Percentiles rank a stretch among this genome's conserved stretches.
Evolutionary conservation across 1,284 basidiomycete genomes (phyloP).

Genomic region (Coniophora puteana): DNA sequence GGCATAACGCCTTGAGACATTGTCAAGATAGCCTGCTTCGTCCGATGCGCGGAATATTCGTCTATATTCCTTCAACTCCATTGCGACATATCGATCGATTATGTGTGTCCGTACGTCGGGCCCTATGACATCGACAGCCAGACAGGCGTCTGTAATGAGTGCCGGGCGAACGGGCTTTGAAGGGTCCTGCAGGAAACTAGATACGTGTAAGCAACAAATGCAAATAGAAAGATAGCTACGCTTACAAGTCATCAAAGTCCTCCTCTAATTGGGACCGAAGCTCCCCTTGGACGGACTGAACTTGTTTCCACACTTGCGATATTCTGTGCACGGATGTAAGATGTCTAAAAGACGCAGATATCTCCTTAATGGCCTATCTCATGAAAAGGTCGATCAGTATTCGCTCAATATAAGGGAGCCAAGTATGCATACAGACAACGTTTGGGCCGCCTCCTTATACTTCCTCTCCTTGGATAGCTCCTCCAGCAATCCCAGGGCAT

Average conservation of each 20-base stretch:
- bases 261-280: constrained; percentile 76
- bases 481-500: constrained; percentile 79
- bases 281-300: constrained; percentile 76
- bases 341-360: constrained; percentile 74
- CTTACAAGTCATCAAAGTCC: constrained; percentile 90
- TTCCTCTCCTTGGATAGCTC: constrained; percentile 73
- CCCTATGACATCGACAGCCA: constrained; percentile 84
- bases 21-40: constrained; percentile 96
- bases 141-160: constrained; percentile 74
- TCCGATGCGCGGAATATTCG: constrained; percentile 91
- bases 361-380: constrained; percentile 79
- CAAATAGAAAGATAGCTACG: constrained; percentile 12
- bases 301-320: constrained; percentile 70
- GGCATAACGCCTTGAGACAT: constrained; percentile 88
- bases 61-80: constrained; percentile 94
- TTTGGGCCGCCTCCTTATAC: constrained; percentile 83
- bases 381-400: constrained; percentile 3
- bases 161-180: constrained; percentile 62
- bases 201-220: constrained; percentile 8
- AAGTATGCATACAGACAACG: constrained; percentile 56
- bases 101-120: constrained; percentile 77
- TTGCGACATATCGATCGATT: constrained; percentile 85
- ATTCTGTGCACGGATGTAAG: constrained; percentile 76
- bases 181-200: constrained; percentile 77
- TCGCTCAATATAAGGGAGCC: constrained; percentile 9